Evolutionary conservation across 75 land plant genomes (phyloP).

Genomic region (Picea sitchensis): DNA sequence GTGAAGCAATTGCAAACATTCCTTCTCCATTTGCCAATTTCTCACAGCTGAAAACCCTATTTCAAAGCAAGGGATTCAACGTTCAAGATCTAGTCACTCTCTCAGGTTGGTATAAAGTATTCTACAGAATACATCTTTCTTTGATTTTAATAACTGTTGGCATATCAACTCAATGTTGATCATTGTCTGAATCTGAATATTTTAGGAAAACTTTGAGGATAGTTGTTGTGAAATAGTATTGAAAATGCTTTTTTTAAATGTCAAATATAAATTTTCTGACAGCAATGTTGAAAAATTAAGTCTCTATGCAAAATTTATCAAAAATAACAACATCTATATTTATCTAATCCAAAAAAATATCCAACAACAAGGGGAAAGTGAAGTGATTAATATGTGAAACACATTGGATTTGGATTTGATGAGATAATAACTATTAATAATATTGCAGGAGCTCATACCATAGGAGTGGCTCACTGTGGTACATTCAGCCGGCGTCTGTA

Average conservation of each 20-base stretch:
- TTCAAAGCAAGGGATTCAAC: slow-evolving; percentile 20
- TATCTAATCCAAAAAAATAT: too few relatives aligned
- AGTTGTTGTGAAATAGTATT: too few relatives aligned
- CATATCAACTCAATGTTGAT: not conserved
- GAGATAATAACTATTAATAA: not conserved
- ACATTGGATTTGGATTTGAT: too few relatives aligned
- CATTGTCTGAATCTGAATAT: too few relatives aligned
- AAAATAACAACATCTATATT: not conserved
- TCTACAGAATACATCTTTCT: not conserved
- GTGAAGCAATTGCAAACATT: slow-evolving; percentile 21
- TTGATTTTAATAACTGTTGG: not conserved
- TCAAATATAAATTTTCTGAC: not conserved
- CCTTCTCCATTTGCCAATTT: slow-evolving; percentile 27
- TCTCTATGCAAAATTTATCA: not conserved
- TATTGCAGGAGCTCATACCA: slow-evolving; percentile 45
- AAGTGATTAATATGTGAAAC: too few relatives aligned
- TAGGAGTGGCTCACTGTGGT: slow-evolving; percentile 58
- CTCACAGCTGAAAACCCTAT: slow-evolving; percentile 10
- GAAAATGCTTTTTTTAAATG: not conserved
- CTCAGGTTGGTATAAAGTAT: not conserved
- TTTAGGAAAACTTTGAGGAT: too few relatives aligned
- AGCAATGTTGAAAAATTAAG: not conserved
- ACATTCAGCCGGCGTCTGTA: slow-evolving; percentile 40
- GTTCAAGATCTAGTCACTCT: not conserved
- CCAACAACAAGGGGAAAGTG: too few relatives aligned